Conservation (phyloP, 176 grass and related monocot species). For the Carex myosuroides region DNA sequence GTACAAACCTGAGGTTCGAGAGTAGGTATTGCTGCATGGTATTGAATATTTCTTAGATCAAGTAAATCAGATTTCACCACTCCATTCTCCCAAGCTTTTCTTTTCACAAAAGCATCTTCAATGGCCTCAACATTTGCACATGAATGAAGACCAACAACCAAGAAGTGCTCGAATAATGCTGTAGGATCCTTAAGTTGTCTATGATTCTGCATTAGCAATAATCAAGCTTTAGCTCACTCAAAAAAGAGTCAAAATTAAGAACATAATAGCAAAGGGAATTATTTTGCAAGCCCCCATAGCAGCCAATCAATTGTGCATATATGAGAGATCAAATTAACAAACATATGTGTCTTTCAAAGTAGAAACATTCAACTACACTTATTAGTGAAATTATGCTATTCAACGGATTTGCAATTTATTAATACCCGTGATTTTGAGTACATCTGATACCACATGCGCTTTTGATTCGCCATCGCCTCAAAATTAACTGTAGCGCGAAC, state of each 20-base stretch:
- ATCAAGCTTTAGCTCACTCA: neutral
- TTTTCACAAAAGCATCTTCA: conserved; percentile 92
- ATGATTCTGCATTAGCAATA: conserved; percentile 47
- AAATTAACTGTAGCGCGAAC: conserved; percentile 55
- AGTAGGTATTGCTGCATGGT: conserved; percentile 54
- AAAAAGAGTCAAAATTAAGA: neutral
- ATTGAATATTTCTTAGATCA: conserved; percentile 61
- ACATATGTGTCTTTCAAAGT: neutral
- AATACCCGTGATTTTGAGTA: conserved; percentile 62
- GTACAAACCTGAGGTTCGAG: conserved; percentile 83
- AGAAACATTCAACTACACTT: conserved; percentile 1
- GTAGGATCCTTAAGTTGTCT: conserved; percentile 51
- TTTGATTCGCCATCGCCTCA: conserved; percentile 89
- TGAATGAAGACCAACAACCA: conserved; percentile 87
- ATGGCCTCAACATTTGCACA: conserved; percentile 80
- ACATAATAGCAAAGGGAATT: neutral
- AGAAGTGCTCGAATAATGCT: conserved; percentile 81
- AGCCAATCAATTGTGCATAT: neutral
- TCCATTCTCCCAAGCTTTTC: conserved; percentile 78
- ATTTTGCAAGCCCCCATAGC: neutral
- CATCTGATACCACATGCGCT: conserved; percentile 86
- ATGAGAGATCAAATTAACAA: neutral
- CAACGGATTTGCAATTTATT: neutral
- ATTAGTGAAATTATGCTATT: neutral
- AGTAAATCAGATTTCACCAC: conserved; percentile 53